Percentiles rank a stretch among this genome's conserved stretches.
phyloP scores from a whole-genome alignment of 441 rosid species.

The Pelargonium fulgidum region DNA sequence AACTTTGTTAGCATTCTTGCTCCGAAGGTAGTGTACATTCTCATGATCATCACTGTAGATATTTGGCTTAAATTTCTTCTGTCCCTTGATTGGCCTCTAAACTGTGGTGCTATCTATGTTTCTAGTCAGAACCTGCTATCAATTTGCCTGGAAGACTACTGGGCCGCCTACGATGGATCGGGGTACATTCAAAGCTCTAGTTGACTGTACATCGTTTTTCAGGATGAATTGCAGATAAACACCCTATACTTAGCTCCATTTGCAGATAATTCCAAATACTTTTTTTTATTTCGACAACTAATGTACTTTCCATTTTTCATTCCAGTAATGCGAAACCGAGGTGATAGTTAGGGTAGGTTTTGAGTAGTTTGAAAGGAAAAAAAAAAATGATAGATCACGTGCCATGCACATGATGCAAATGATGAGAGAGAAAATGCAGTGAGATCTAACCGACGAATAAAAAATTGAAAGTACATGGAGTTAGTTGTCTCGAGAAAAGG shows the following conservation, averaged over 20 bases:
- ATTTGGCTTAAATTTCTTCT: not conserved
- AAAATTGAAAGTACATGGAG: no score
- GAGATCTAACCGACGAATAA: no score
- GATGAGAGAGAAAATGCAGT: no score
- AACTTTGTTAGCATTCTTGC: slow-evolving; percentile 45
- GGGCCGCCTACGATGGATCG: slow-evolving; percentile 54
- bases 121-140: slow-evolving; percentile 53
- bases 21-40: slow-evolving; percentile 39
- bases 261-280: no score
- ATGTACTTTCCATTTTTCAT: no score
- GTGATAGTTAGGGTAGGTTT: no score
- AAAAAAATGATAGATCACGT: not conserved
- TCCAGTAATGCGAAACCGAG: no score
- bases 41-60: not conserved
- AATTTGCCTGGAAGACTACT: slow-evolving; percentile 53
- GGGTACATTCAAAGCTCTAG: slow-evolving; percentile 32
- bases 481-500: no score
- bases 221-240: no score
- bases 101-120: slow-evolving; percentile 19
- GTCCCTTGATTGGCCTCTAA: slow-evolving; percentile 12
- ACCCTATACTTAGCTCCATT: no score
- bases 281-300: not conserved
- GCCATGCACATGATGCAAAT: no score
- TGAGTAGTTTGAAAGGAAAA: no score
- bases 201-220: not conserved